Percentiles rank a stretch among this genome's conserved stretches.
Evolutionary conservation across 73 alveolate genomes (phyloP).

Genomic region (Uronychia setigera): DNA sequence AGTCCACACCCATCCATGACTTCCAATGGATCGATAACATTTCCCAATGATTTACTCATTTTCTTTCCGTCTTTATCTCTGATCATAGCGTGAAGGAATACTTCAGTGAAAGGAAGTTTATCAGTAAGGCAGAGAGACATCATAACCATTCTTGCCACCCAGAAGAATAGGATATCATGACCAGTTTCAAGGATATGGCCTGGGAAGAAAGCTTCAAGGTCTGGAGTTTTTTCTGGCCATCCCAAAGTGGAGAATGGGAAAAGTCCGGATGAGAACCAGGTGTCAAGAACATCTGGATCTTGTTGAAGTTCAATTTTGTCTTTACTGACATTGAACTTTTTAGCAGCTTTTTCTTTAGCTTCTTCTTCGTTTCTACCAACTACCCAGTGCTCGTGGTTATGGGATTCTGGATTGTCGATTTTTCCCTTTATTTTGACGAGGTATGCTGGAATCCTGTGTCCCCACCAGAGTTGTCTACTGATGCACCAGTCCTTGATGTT

Average conservation of each 20-base stretch:
- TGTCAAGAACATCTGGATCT: constrained; percentile 98
- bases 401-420: constrained; percentile 80
- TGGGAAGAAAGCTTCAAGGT: constrained; percentile 98
- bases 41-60: constrained; percentile 97
- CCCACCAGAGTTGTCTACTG: constrained; percentile 99
- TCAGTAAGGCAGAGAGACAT: constrained; percentile 95
- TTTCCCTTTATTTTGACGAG: constrained; percentile 86
- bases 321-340: constrained; percentile 77
- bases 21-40: constrained; percentile 99
- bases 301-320: constrained; percentile 70
- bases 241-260: constrained; percentile 98
- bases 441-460: constrained; percentile 99
- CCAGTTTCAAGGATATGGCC: constrained; percentile 96
- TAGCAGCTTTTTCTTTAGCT: constrained; percentile 84
- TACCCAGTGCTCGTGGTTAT: constrained; percentile 88
- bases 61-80: constrained; percentile 95
- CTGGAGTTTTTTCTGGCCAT: constrained; percentile 96
- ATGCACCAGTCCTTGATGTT: constrained; percentile 97
- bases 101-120: constrained; percentile 96
- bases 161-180: constrained; percentile 98
- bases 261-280: constrained; percentile 99
- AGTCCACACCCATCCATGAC: constrained; percentile 93
- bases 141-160: constrained; percentile 99
- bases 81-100: constrained; percentile 94
- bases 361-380: constrained; percentile 91